Conservation (phyloP, 176 grass and related monocot genomes). For the Carex myosuroides region DNA sequence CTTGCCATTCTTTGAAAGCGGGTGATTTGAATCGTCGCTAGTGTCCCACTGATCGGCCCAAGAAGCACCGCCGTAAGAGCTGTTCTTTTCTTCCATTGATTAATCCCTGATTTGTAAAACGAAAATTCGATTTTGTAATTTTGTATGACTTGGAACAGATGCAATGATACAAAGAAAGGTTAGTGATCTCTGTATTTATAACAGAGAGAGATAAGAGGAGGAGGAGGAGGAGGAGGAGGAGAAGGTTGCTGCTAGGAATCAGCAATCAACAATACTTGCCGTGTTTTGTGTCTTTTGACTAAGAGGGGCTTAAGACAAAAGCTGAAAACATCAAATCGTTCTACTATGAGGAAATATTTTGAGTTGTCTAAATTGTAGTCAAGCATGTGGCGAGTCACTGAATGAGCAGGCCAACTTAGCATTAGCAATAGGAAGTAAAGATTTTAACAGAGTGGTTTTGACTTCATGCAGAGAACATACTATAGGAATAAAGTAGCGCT, state of each 20-base stretch:
- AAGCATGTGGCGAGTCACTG: neutral
- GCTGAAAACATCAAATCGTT: no score
- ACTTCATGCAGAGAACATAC: no score
- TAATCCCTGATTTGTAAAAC: neutral
- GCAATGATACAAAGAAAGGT: neutral
- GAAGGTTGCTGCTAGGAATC: neutral
- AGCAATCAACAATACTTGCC: neutral
- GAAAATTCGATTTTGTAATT: neutral
- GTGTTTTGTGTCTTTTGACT: constrained; percentile 17
- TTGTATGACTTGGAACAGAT: neutral
- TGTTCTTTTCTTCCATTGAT: constrained; percentile 31
- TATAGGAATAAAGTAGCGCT: no score
- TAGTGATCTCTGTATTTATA: neutral
- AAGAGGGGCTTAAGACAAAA: neutral
- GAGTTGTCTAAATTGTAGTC: neutral
- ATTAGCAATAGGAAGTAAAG: neutral
- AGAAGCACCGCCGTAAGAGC: constrained; percentile 14
- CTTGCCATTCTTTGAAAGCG: neutral
- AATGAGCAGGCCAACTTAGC: neutral
- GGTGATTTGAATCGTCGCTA: neutral
- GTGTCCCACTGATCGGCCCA: constrained; percentile 51
- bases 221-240: no score
- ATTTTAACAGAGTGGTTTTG: no score
- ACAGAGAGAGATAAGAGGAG: neutral
- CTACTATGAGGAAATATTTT: no score